These are phyloP conservation scores for Fusarium haematococcum DNA, from an alignment of 2,329 filamentous ascomycete genomes.

Conservation along the genomic window DNA sequence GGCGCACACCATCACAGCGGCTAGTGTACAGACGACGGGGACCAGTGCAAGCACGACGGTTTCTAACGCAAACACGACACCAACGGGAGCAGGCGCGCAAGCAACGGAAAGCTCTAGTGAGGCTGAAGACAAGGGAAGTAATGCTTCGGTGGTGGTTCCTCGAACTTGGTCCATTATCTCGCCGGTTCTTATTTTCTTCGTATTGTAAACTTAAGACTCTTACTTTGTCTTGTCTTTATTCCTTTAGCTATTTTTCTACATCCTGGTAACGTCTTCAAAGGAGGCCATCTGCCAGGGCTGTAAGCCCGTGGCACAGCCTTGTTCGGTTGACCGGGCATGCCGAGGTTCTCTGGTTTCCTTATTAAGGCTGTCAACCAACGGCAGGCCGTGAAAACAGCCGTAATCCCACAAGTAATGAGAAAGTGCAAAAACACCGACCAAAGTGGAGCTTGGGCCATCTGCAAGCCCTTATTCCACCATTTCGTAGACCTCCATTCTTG, in stretches of 20 bases:
- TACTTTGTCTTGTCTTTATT: not conserved
- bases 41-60: not conserved
- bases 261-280: not conserved
- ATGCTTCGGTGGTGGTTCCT: not conserved
- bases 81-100: not conserved
- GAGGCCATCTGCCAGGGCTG: not conserved
- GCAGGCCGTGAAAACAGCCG: not conserved
- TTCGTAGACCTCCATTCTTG: not conserved
- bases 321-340: not conserved
- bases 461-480: not conserved
- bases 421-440: not conserved
- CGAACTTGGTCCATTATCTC: not conserved
- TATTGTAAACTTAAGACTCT: not conserved
- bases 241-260: not conserved
- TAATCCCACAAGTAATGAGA: not conserved
- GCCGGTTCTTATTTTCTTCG: not conserved
- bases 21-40: not conserved
- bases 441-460: not conserved
- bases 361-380: not conserved
- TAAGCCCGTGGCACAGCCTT: not conserved
- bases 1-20: not conserved
- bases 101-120: not conserved
- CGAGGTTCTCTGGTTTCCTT: not conserved
- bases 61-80: not conserved
- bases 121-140: not conserved